Evolutionary conservation across 2,329 filamentous ascomycete genomes (phyloP).

Genomic region (Pyricularia pennisetigena): DNA sequence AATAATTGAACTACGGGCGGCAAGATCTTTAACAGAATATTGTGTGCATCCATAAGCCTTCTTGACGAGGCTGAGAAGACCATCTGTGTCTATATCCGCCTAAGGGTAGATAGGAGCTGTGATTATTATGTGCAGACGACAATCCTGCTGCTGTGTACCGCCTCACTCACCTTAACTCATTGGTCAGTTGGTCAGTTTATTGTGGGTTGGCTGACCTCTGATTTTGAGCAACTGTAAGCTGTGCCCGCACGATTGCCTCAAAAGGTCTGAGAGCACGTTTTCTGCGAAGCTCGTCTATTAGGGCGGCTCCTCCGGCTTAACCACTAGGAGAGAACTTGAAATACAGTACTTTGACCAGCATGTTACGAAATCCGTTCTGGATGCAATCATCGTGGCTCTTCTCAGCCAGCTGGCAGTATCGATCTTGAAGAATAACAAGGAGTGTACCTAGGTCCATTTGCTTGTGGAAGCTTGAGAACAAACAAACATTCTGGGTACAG

Average conservation of each 20-base stretch:
- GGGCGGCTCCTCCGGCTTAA: not conserved
- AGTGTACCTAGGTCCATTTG: not conserved
- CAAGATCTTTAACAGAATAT: not conserved
- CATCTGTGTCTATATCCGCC: too few species aligned
- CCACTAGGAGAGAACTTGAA: not conserved
- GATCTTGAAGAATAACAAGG: not conserved
- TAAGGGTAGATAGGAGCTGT: too few species aligned
- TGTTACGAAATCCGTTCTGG: not conserved
- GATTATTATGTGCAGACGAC: too few species aligned
- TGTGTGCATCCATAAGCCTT: not conserved
- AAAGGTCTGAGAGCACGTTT: not conserved
- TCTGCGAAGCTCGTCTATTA: not conserved
- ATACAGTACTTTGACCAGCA: not conserved
- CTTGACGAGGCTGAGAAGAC: not conserved
- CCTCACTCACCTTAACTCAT: too few species aligned
- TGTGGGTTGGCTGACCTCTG: not conserved
- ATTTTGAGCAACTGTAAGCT: not conserved
- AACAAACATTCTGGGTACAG: not conserved
- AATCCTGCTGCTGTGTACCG: too few species aligned
- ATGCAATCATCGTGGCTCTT: not conserved
- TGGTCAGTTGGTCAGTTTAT: not conserved
- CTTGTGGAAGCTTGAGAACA: not conserved
- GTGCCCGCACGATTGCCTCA: not conserved
- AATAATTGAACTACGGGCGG: not conserved
- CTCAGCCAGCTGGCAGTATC: not conserved